These are phyloP conservation scores for Trypanosoma rangeli DNA, from an alignment of 208 protist genomes.

Conservation along the genomic window DNA sequence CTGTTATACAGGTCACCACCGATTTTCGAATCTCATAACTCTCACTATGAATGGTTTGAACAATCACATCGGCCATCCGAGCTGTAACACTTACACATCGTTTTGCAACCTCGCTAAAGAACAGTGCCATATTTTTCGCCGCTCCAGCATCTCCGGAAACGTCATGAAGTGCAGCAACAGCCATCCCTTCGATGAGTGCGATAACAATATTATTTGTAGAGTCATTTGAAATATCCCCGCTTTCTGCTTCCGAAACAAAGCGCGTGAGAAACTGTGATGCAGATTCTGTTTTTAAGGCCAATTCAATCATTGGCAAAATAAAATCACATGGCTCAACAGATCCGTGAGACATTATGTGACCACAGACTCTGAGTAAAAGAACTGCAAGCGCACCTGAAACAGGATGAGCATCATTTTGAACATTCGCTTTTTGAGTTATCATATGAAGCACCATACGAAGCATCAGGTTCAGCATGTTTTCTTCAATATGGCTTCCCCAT, in stretches of 20 bases:
- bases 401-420: slow-evolving; percentile 69
- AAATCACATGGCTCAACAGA: slow-evolving; percentile 50
- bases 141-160: slow-evolving; percentile 43
- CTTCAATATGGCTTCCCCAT: slow-evolving; percentile 66
- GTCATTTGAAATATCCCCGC: slow-evolving; percentile 33
- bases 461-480: slow-evolving; percentile 60
- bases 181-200: slow-evolving; percentile 68
- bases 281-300: slow-evolving; percentile 70
- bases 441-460: slow-evolving; percentile 75
- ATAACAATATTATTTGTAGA: slow-evolving; percentile 43
- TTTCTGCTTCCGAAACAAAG: slow-evolving; percentile 54
- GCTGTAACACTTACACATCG: slow-evolving; percentile 77
- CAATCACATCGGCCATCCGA: slow-evolving; percentile 55
- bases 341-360: slow-evolving; percentile 42
- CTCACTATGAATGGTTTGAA: slow-evolving; percentile 71
- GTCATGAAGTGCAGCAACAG: slow-evolving; percentile 60
- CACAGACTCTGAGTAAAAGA: slow-evolving; percentile 60
- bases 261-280: slow-evolving; percentile 73
- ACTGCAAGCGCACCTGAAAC: slow-evolving; percentile 66
- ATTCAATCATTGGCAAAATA: slow-evolving; percentile 72
- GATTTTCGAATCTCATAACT: slow-evolving; percentile 88
- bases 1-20: slow-evolving; percentile 73
- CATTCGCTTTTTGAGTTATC: slow-evolving; percentile 85
- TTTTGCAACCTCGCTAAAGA: slow-evolving; percentile 78
- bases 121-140: slow-evolving; percentile 77